A percentile compares a stretch with the other conserved stretches of the same genome.
phyloP scores from a whole-genome alignment of 2,329 filamentous ascomycete genomes.

The Neonectria hederae region DNA sequence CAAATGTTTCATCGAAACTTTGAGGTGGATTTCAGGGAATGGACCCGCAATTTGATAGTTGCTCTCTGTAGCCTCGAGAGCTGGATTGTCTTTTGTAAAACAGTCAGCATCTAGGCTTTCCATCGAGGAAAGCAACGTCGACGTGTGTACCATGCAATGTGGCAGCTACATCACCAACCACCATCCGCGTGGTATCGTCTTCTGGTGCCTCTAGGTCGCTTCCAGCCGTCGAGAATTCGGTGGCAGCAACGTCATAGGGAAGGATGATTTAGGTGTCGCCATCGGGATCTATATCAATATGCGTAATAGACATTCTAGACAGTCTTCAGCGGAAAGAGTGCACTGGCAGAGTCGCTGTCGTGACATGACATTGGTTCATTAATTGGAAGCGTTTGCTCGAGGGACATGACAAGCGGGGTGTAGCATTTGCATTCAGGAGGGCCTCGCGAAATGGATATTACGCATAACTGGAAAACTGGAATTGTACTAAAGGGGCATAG shows the following conservation, averaged over 20 bases:
- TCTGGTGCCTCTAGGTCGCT: neutral
- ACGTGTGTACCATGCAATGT: neutral
- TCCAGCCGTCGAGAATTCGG: too few relatives aligned
- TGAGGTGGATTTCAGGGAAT: neutral
- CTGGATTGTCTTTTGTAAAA: neutral
- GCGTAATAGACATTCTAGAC: neutral
- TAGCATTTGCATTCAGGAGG: neutral
- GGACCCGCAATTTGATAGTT: too few relatives aligned
- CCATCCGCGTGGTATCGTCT: neutral
- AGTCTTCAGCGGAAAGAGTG: too few relatives aligned
- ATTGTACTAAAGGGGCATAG: too few relatives aligned
- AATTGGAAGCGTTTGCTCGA: neutral
- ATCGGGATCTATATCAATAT: neutral
- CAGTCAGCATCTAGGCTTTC: neutral
- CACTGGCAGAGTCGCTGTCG: too few relatives aligned
- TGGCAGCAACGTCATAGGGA: too few relatives aligned
- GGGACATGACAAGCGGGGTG: neutral
- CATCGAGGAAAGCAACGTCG: neutral
- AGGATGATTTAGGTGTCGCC: slow-evolving; percentile 1
- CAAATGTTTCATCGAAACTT: slow-evolving; percentile 20
- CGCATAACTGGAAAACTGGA: too few relatives aligned
- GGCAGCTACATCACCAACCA: neutral
- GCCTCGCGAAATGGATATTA: neutral
- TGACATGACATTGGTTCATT: too few relatives aligned
- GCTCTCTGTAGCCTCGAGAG: neutral